phyloP scores from a whole-genome alignment of 1,139 yeast genomes.

The Zhuliangozyma parablackwelliae region DNA sequence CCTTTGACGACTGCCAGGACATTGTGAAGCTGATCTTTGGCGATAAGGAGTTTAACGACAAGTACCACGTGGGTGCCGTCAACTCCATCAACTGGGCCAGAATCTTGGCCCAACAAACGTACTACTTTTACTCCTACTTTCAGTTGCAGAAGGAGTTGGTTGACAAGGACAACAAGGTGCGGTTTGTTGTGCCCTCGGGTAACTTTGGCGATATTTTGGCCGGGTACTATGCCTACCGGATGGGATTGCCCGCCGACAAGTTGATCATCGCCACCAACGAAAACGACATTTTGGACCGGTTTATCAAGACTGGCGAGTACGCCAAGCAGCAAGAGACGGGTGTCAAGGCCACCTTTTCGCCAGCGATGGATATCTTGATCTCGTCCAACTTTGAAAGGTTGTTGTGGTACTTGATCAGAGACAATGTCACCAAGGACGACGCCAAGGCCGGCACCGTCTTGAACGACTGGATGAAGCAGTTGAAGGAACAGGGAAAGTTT shows the following conservation, averaged over 20 bases:
- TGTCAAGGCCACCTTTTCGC: conserved; percentile 87
- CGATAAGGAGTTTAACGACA: conserved; percentile 78
- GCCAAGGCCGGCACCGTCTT: conserved; percentile 72
- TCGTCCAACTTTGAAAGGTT: conserved; percentile 95
- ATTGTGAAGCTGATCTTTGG: conserved; percentile 90
- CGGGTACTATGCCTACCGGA: conserved; percentile 87
- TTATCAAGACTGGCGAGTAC: conserved; percentile 79
- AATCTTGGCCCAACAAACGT: conserved; percentile 94
- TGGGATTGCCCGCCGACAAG: conserved; percentile 90
- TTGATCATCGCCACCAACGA: conserved; percentile 93
- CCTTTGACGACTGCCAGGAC: conserved; percentile 98
- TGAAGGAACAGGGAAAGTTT: conserved; percentile 75
- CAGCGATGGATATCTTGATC: conserved; percentile 97
- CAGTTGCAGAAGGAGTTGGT: conserved; percentile 46
- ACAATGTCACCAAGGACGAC: conserved; percentile 53
- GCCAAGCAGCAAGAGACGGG: conserved; percentile 54
- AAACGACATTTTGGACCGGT: conserved; percentile 91
- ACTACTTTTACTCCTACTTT: conserved; percentile 90
- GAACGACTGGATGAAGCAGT: conserved; percentile 70
- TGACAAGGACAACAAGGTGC: conserved; percentile 43
- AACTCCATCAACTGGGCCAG: conserved; percentile 99
- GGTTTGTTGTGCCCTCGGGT: conserved; percentile 94
- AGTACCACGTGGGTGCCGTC: conserved; percentile 94
- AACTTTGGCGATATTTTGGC: conserved; percentile 98
- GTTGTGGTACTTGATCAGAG: conserved; percentile 88